These are phyloP conservation scores for Ogataea nonfermentans DNA, from an alignment of 805 yeast genomes.

Conservation along the genomic window DNA sequence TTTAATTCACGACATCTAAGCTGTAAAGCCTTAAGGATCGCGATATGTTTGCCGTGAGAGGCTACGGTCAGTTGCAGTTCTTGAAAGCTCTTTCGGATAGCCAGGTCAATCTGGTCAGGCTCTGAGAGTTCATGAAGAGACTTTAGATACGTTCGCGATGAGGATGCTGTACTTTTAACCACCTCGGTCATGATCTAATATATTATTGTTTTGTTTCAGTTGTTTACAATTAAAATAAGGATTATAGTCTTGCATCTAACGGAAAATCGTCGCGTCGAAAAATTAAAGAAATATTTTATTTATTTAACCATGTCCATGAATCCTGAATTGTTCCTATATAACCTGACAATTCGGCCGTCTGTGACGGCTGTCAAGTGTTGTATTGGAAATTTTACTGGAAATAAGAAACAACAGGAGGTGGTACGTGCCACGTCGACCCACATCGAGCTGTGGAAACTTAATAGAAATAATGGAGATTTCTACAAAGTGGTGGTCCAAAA, in stretches of 20 bases:
- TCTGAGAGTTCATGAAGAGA: slow-evolving; percentile 14
- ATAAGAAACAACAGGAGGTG: slow-evolving; percentile 57
- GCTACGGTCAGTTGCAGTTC: slow-evolving; percentile 74
- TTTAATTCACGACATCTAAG: slow-evolving; percentile 51
- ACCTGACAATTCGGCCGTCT: slow-evolving; percentile 67
- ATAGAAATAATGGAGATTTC: slow-evolving; percentile 56
- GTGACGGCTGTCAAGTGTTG: slow-evolving; percentile 51
- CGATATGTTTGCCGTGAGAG: slow-evolving; percentile 73
- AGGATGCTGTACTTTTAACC: slow-evolving; percentile 1
- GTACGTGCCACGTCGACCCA: slow-evolving; percentile 55
- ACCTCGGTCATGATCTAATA: slow-evolving; percentile 7
- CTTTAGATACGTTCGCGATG: slow-evolving; percentile 9
- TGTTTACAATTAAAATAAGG: slow-evolving; percentile 11
- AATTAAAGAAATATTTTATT: slow-evolving; percentile 4
- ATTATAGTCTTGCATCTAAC: slow-evolving; percentile 3
- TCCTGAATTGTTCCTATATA: slow-evolving; percentile 54
- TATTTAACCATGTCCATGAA: slow-evolving; percentile 20
- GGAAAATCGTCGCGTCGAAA: slow-evolving; percentile 11
- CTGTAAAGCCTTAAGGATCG: slow-evolving; percentile 59
- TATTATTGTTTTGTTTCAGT: slow-evolving; percentile 9
- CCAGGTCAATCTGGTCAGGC: slow-evolving; percentile 38
- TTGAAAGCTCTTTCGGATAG: slow-evolving; percentile 69
- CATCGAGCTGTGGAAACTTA: slow-evolving; percentile 52
- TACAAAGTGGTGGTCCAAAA: slow-evolving; percentile 41
- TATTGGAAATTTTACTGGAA: slow-evolving; percentile 66